These are phyloP conservation scores for Candida maltosa DNA, from an alignment of 805 yeast species.

Conservation along the genomic window DNA sequence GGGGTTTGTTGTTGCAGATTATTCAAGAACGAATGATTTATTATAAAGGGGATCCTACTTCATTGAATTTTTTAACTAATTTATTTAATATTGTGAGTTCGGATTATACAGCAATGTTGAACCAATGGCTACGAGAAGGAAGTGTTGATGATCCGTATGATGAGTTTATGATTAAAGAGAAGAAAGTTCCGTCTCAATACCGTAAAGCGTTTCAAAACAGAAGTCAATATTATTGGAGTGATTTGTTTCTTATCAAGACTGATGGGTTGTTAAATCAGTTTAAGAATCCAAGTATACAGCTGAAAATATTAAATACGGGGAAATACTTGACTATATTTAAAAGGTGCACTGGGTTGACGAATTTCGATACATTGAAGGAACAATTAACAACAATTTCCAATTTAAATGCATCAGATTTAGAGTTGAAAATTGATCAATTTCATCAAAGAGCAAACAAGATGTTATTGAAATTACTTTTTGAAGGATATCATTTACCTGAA, in stretches of 20 bases:
- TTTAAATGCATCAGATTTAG: conserved; percentile 43
- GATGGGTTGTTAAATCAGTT: conserved; percentile 77
- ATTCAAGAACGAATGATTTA: conserved; percentile 56
- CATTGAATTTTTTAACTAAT: conserved; percentile 47
- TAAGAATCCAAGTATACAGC: conserved; percentile 47
- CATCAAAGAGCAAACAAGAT: conserved; percentile 65
- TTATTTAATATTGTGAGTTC: conserved; percentile 58
- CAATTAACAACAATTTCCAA: conserved; percentile 22
- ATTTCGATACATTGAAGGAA: conserved; percentile 26
- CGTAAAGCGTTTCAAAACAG: conserved; percentile 27
- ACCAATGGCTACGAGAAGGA: conserved; percentile 79
- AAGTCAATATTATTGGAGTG: conserved; percentile 68
- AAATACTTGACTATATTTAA: conserved; percentile 73
- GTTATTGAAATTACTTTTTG: conserved; percentile 53
- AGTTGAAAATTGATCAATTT: conserved; percentile 55
- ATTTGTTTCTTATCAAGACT: conserved; percentile 66
- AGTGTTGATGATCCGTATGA: conserved; percentile 71
- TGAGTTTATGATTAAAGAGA: conserved; percentile 73
- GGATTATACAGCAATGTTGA: conserved; percentile 65
- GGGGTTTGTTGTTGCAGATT: conserved; percentile 68
- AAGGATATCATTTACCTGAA: conserved; percentile 53
- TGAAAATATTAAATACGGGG: conserved; percentile 76
- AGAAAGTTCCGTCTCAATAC: conserved; percentile 23
- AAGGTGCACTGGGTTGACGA: conserved; percentile 52
- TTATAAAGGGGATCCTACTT: conserved; percentile 62